Base-by-base conservation (phyloP, 768 basidiomycete genomes). In the Mycena rebaudengoi region DNA sequence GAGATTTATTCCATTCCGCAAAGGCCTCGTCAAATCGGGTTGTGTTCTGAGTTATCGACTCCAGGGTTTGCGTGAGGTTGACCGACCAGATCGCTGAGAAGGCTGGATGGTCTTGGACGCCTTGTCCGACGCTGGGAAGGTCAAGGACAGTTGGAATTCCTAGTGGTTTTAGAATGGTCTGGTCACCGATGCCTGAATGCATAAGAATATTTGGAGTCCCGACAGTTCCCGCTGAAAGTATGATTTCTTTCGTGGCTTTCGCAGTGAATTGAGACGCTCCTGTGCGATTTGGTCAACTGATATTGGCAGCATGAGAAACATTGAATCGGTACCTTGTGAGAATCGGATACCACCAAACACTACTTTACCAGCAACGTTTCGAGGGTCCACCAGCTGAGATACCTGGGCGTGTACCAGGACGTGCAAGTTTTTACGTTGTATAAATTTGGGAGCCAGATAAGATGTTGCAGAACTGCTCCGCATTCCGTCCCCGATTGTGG, bases 151-250 rank as follows among this genome's bases (percentile, higher is more conserved):
- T 32, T 1, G 53, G 41, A 45, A 73, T 70, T 26, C 66, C 66
- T 3, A 70, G 25, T 3, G 25, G 23, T 13, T 25, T 23, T 5
- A 75, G 62, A 2, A 57, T 49, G 4, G 51, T 30, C 13, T 18
- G 37, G 32, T 72, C 67, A 5, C 76, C 75, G 21, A 78, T 74
- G 16, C 75, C 75, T 7, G 74, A 75, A 16, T 69, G 66, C 55
- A 75, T 35, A 2, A 76, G 57, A 7, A 76, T 71, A 23, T 62
- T 60, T 12, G 74, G 70, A 5, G 75, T 75, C 14, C 72, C 74
- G 51, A 76, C 64, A 4, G 75, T 55, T 12, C 78, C 78, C 3
- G 75, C 76, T 3, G 77, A 75, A 13, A 78, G 63, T 26, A 78
- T 74, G 37, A 78, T 50, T 40, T 78, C 77, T 37, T 73, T 75